Percentiles rank a stretch among this genome's conserved stretches.
These are phyloP conservation scores for Salix viminalis DNA, from an alignment of 345 rosid genomes.

Conservation along the genomic window DNA sequence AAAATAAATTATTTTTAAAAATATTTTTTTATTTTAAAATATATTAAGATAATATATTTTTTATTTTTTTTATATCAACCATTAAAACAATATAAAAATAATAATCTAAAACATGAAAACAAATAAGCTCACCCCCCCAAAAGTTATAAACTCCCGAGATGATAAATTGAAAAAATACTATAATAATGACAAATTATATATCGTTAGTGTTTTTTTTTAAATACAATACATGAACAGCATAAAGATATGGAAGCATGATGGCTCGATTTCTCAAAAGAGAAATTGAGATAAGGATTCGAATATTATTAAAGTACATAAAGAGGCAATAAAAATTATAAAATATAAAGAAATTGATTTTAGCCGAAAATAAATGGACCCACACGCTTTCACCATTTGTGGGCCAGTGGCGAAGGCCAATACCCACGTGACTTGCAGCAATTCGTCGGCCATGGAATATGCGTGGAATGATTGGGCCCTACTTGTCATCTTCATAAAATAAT, in stretches of 20 bases:
- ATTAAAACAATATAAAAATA: too few species aligned
- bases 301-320: neutral
- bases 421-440: neutral
- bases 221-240: neutral
- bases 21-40: too few species aligned
- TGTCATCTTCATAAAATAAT: too few species aligned
- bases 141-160: too few species aligned
- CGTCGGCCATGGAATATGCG: neutral
- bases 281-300: neutral
- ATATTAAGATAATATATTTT: too few species aligned
- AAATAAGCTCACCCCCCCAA: too few species aligned
- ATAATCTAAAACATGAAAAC: too few species aligned
- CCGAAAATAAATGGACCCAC: neutral
- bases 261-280: neutral
- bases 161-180: too few species aligned
- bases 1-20: too few species aligned
- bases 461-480: neutral
- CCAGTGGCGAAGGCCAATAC: neutral
- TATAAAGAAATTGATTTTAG: neutral
- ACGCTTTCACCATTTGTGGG: neutral
- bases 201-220: neutral
- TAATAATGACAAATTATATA: too few species aligned
- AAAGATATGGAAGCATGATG: neutral
- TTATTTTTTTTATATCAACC: too few species aligned
- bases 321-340: neutral